phyloP scores from a whole-genome alignment of 2,329 filamentous ascomycete species.

The Akanthomyces lecanii region DNA sequence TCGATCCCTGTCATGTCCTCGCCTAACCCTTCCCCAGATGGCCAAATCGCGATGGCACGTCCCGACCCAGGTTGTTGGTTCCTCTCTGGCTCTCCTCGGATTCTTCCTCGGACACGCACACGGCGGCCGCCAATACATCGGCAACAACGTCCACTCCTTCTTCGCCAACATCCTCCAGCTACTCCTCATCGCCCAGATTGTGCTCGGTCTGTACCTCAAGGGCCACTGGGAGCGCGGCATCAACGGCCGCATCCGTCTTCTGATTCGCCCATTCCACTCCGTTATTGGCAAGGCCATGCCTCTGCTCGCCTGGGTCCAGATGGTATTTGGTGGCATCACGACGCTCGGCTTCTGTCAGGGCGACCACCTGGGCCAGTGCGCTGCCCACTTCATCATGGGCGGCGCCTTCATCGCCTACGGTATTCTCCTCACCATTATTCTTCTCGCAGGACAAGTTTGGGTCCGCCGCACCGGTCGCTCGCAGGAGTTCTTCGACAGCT shows the following conservation, averaged over 20 bases:
- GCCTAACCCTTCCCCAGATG: conserved; percentile 52
- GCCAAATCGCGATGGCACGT: conserved; percentile 92
- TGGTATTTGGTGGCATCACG: conserved; percentile 94
- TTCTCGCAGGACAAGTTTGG: conserved; percentile 87
- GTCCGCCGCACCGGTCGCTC: conserved; percentile 75
- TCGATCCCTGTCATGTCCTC: not conserved
- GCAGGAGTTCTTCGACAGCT: conserved; percentile 94
- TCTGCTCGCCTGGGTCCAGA: conserved; percentile 82
- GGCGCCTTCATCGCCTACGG: conserved; percentile 94
- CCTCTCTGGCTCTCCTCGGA: conserved; percentile 71
- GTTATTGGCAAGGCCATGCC: conserved; percentile 85
- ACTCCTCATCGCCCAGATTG: conserved; percentile 70
- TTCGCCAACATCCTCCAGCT: conserved; percentile 81
- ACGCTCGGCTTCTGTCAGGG: conserved; percentile 86
- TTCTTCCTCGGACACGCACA: conserved; percentile 92
- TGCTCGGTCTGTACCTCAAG: conserved; percentile 80
- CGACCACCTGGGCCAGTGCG: conserved; percentile 87
- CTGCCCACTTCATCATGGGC: conserved; percentile 98
- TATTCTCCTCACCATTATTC: conserved; percentile 76
- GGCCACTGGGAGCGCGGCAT: conserved; percentile 84
- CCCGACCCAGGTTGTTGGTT: conserved; percentile 73
- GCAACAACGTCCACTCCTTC: conserved; percentile 69
- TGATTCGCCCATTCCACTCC: conserved; percentile 70
- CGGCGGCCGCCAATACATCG: conserved; percentile 78
- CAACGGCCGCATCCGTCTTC: conserved; percentile 69